phyloP scores from a whole-genome alignment of 176 grass and related monocot species.

The Bolboschoenus planiculmis region DNA sequence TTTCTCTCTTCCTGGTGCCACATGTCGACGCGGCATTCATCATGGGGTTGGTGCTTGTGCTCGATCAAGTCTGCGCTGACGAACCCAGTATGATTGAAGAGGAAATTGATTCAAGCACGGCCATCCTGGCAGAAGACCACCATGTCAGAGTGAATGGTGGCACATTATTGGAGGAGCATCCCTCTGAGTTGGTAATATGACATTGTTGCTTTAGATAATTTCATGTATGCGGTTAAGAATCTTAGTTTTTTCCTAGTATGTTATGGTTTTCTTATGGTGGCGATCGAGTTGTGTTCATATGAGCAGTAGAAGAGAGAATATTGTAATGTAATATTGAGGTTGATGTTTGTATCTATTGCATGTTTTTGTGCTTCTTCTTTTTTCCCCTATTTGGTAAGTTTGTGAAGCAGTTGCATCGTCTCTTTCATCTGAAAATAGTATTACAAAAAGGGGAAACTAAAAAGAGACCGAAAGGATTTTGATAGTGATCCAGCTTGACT shows the following conservation, averaged over 20 bases:
- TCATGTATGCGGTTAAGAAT: background rate
- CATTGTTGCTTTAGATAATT: background rate
- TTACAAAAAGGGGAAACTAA: background rate
- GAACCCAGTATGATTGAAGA: slow-evolving; percentile 37
- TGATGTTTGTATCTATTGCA: background rate
- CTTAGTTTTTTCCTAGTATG: background rate
- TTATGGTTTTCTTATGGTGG: background rate
- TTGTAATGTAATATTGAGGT: background rate
- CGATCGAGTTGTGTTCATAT: background rate
- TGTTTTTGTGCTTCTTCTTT: background rate
- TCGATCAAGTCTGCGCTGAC: slow-evolving; percentile 61
- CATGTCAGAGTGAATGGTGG: slow-evolving; percentile 10
- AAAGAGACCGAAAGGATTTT: background rate
- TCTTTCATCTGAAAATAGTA: background rate
- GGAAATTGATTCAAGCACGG: slow-evolving; percentile 13
- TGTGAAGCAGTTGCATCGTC: background rate
- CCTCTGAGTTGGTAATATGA: background rate
- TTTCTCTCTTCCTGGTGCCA: slow-evolving; percentile 56
- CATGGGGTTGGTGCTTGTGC: slow-evolving; percentile 83
- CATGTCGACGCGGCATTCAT: slow-evolving; percentile 74
- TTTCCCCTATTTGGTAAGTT: background rate
- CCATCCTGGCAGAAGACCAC: slow-evolving; percentile 17
- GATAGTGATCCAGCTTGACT: background rate
- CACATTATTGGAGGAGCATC: background rate
- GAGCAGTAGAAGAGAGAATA: background rate